A percentile compares a stretch with the other conserved stretches of the same genome.
Evolutionary conservation across 1,139 yeast genomes (phyloP).

Genomic region (Yamadazyma mexicana): DNA sequence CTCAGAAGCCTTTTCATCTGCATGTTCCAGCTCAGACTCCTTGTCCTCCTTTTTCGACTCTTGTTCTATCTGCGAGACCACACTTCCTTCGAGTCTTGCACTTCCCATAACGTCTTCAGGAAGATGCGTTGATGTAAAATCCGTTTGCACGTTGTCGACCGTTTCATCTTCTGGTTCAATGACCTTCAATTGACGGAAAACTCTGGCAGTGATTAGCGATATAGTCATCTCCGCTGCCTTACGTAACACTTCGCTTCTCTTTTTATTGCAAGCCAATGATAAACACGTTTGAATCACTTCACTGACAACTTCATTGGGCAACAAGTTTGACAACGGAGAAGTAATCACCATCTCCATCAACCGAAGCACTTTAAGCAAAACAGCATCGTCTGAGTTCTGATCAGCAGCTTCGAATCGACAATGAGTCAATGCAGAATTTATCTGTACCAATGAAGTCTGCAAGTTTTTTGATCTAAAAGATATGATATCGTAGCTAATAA

Average conservation of each 20-base stretch:
- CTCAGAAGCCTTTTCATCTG: conserved; percentile 7
- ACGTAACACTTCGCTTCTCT: conserved; percentile 86
- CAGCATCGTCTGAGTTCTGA: conserved; percentile 90
- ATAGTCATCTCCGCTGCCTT: conserved; percentile 88
- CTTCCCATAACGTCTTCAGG: conserved; percentile 47
- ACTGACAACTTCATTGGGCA: conserved; percentile 81
- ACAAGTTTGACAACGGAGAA: conserved; percentile 60
- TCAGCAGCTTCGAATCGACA: conserved; percentile 96
- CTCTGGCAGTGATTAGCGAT: conserved; percentile 63
- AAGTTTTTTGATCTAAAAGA: conserved; percentile 43
- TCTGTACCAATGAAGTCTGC: conserved; percentile 53
- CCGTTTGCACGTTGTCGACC: conserved; percentile 32
- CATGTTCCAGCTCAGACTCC: conserved; percentile 1
- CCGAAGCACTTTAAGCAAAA: conserved; percentile 76
- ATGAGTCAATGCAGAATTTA: conserved; percentile 80
- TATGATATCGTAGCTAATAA: conserved; percentile 64
- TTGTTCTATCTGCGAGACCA: conserved; percentile 6
- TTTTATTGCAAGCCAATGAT: conserved; percentile 88
- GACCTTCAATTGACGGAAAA: conserved; percentile 60
- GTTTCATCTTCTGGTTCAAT: conserved; percentile 51
- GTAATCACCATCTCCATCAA: conserved; percentile 68
- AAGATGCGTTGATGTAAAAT: conserved; percentile 33
- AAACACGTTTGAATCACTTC: conserved; percentile 92
- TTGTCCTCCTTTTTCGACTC: conserved; percentile 1
- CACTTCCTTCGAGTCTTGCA: conserved; percentile 20